Evolutionary conservation across 345 rosid species (phyloP), one percentile per base, ranked within the genome.

Genomic region (Aquilaria yunnanensis): DNA sequence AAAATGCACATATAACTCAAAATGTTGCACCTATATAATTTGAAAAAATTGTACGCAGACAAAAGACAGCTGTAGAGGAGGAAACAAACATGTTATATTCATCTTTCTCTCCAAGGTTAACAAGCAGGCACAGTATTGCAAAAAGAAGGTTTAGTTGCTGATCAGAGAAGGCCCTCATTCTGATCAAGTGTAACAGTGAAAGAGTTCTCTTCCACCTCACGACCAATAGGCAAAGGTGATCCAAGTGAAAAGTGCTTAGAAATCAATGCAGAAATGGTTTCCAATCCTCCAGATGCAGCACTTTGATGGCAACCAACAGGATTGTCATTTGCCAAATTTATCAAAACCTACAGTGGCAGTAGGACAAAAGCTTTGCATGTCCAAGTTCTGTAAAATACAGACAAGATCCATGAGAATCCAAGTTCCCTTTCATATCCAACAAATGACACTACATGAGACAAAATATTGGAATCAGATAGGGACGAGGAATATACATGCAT

Each of bases 31-130:
- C 23, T 23, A 23, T 23, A 23, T 23, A 23, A 23, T 23, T 23
- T 23, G 23, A 23, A 23, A 23, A 23, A 23, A 23, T 23, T 23
- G 23, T 23, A 23, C 23, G 23, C 23, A 23, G 23, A 23, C 23
- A 23, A 23, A 23, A 23, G 23, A 23, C 23, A 23, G 23, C 23
- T 23, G 23, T 23, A 32, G 23, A 54, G 60, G 61, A 72, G 60
- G 9, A 23, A 14, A 53, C 58, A 75, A 65, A 89, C 98, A 94
- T 93, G 90, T 93, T 93, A 50, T 58, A 56, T 59, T 80, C 97
- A 63, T 93, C 89, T 79, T 93, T 93, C 86, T 93, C 98, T 10
- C 90, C 92, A 78, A 93, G 77, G 78, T 93, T 93, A 69, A 93
- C 94, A 16, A 93, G 86, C 67, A 93, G 74, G 32, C 98, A 97